Conservation (phyloP, 2,329 filamentous ascomycete genomes). For the Exophiala sp. region DNA sequence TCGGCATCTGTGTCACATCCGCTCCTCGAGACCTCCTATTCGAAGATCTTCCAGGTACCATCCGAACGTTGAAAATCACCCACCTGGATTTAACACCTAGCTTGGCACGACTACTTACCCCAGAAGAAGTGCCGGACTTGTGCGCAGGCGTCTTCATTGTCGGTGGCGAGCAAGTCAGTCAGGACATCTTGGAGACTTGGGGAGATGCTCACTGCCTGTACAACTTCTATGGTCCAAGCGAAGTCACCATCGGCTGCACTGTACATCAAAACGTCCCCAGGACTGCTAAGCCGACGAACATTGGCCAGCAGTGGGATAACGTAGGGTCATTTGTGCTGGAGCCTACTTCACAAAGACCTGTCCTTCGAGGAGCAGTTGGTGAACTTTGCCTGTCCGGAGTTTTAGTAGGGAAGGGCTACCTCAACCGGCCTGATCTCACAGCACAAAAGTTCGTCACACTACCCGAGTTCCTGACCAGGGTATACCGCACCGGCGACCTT, state of each 20-base stretch:
- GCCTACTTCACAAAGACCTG: constrained; percentile 65
- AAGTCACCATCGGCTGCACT: constrained; percentile 88
- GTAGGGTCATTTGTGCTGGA: constrained; percentile 78
- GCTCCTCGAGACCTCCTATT: constrained; percentile 81
- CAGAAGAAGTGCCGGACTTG: constrained; percentile 74
- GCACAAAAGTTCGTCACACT: constrained; percentile 70
- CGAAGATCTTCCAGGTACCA: constrained; percentile 72
- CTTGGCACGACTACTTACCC: constrained; percentile 72
- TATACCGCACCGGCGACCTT: constrained; percentile 87
- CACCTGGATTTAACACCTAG: constrained; percentile 92
- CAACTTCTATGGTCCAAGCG: constrained; percentile 89
- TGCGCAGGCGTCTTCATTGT: constrained; percentile 88
- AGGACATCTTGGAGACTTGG: constrained; percentile 86
- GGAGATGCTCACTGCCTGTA: constrained; percentile 76
- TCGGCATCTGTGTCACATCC: constrained; percentile 78
- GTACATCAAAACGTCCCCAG: constrained; percentile 78
- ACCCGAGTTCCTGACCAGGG: constrained; percentile 52
- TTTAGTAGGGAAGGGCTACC: constrained; percentile 84
- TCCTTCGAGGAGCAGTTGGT: constrained; percentile 74
- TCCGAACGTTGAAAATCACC: constrained; percentile 70
- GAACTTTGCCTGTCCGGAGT: constrained; percentile 86
- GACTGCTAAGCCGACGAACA: constrained; percentile 80
- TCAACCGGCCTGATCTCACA: constrained; percentile 76
- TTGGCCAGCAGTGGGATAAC: constrained; percentile 81
- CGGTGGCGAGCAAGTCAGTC: constrained; percentile 80